A percentile compares a stretch with the other conserved stretches of the same genome.
These are phyloP conservation scores for Prunus mume DNA, from an alignment of 306 rosid genomes.

Conservation along the genomic window DNA sequence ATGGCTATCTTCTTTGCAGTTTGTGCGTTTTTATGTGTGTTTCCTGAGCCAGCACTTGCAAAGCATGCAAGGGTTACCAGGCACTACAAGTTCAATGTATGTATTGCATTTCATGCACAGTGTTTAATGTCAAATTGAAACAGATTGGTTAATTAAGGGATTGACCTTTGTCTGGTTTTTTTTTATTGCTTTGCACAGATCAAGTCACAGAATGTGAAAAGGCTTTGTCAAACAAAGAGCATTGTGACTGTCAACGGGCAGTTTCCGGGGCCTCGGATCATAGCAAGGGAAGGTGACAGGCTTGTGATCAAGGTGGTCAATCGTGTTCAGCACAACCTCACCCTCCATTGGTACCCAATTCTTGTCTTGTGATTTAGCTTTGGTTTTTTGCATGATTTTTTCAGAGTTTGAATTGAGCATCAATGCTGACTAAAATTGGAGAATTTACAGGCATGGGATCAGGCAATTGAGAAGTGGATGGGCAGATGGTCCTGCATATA, in stretches of 20 bases:
- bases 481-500: slow-evolving; percentile 81
- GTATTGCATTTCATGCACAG: slow-evolving; percentile 15
- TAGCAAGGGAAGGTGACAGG: slow-evolving; percentile 80
- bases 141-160: background rate
- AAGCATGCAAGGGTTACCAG: slow-evolving; percentile 54
- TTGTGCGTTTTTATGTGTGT: slow-evolving; percentile 31
- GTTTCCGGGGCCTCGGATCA: slow-evolving; percentile 63
- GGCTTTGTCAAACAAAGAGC: slow-evolving; percentile 73
- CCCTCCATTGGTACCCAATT: slow-evolving; percentile 55
- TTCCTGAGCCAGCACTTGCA: slow-evolving; percentile 40
- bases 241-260: slow-evolving; percentile 64
- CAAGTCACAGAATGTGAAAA: slow-evolving; percentile 53
- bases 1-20: slow-evolving; percentile 23
- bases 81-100: slow-evolving; percentile 62
- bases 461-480: slow-evolving; percentile 61
- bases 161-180: background rate
- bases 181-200: slow-evolving; percentile 29
- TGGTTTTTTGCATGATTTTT: background rate
- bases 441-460: slow-evolving; percentile 50
- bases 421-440: background rate
- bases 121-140: background rate
- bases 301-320: slow-evolving; percentile 57
- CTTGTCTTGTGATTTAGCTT: background rate
- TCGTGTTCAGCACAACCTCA: slow-evolving; percentile 51
- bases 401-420: background rate